Base-by-base conservation (phyloP, 306 rosid species). In the Mimosa bimucronata region DNA sequence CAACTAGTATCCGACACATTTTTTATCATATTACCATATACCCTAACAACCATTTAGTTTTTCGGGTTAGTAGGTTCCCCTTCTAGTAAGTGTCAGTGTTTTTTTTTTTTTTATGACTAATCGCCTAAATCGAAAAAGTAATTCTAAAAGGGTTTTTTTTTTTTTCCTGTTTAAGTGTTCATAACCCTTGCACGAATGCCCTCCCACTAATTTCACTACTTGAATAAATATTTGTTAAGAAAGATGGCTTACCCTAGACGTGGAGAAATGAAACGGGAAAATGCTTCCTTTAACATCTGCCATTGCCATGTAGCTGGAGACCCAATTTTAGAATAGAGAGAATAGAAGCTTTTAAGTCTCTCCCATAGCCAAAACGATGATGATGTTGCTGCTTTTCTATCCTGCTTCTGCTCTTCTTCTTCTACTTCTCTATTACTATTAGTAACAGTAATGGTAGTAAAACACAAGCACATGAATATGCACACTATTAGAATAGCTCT, bases 231-330 rank as follows among this genome's bases (percentile, higher is more conserved):
- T 44, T 0, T 12, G 53, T 46, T 2, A 4, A 46, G 7, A 6
- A 46, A 46, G 45, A 82, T 77, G 37, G 45, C 87, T 77, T 74
- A 81, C 85, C 82, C 85, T 8, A 79, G 46, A 61, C 73, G 80
- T 8, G 89, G 89, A 58, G 85, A 77, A 61, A 83, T 83, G 44
- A 68, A 67, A 62, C n/a, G 37, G 0, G 34, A 13, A 50, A 70
- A 82, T 1, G 79, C 60, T 26, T 77, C 46, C 29, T 12, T 68
- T 0, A 68, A 2, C 23, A 28, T 11, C 46, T 50, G 8, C 88
- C 86, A 82, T 18, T 40, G 55, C 29, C 74, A 53, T 15, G 45
- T 4, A 28, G n/a, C 71, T n/a, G 70, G 12, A 41, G 81, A 61
- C 21, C 64, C 29, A 9, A 69, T 0, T 68, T 58, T 21, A 9